These are phyloP conservation scores for Corchorus capsularis DNA, from an alignment of 345 rosid genomes.

Conservation along the genomic window DNA sequence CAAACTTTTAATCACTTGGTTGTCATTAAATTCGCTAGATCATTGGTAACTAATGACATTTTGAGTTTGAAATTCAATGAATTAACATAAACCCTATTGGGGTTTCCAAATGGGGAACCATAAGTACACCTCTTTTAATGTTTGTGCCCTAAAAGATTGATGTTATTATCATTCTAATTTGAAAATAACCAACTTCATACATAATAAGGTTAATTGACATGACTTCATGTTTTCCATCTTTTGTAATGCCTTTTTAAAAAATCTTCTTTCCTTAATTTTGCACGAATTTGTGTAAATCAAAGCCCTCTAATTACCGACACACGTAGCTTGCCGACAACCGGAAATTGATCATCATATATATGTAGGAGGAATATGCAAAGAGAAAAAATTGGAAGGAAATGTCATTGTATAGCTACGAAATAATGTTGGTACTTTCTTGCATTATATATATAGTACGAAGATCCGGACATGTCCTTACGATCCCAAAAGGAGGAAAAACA, in stretches of 20 bases:
- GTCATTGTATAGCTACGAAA: conserved; percentile 12
- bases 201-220: conserved; percentile 7
- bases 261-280: not conserved
- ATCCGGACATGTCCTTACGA: conserved; percentile 31
- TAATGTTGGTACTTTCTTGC: conserved; percentile 31
- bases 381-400: conserved; percentile 3
- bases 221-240: not conserved
- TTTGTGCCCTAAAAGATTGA: conserved; percentile 15
- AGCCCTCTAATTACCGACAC: conserved; percentile 10
- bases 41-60: not conserved
- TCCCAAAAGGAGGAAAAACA: not conserved
- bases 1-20: not conserved
- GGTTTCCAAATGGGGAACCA: conserved; percentile 7
- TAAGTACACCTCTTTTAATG: not conserved
- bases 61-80: not conserved
- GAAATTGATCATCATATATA: not conserved
- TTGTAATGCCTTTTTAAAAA: not conserved
- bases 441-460: conserved; percentile 18
- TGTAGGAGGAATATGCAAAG: too few species aligned
- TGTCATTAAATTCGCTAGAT: too few species aligned
- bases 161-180: not conserved
- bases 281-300: not conserved
- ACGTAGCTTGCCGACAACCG: conserved; percentile 6
- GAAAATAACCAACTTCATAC: not conserved
- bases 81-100: not conserved